Percentiles rank a stretch among this genome's conserved stretches.
Evolutionary conservation across 2,329 filamentous ascomycete genomes (phyloP).

Genomic region (Microdochium nivale): DNA sequence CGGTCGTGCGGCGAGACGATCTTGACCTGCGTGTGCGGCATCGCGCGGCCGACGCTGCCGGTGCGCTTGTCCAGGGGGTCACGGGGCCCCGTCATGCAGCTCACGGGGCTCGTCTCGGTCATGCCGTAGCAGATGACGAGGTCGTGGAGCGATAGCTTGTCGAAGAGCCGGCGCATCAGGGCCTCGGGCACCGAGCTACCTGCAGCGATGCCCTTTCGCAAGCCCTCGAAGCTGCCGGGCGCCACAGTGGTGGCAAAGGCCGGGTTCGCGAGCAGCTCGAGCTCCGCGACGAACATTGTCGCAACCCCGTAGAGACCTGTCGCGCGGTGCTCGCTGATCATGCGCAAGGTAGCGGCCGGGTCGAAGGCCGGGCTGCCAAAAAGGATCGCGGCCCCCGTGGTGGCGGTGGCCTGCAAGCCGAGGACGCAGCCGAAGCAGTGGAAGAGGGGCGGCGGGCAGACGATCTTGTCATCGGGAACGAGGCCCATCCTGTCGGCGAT

Average conservation of each 20-base stretch:
- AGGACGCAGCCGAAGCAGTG: slow-evolving; percentile 87
- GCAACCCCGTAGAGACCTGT: slow-evolving; percentile 77
- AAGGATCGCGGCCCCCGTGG: slow-evolving; percentile 67
- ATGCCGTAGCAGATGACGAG: slow-evolving; percentile 94
- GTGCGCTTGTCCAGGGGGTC: slow-evolving; percentile 69
- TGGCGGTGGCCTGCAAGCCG: slow-evolving; percentile 94
- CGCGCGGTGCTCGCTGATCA: slow-evolving; percentile 42
- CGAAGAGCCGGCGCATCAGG: slow-evolving; percentile 70
- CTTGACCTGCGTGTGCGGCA: slow-evolving; percentile 74
- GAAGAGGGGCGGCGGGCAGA: slow-evolving; percentile 80
- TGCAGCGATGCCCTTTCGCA: slow-evolving; percentile 87
- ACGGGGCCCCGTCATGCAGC: slow-evolving; percentile 71
- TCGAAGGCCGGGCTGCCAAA: slow-evolving; percentile 86
- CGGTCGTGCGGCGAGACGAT: slow-evolving; percentile 64
- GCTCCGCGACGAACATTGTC: slow-evolving; percentile 87
- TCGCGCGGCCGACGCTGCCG: slow-evolving; percentile 65
- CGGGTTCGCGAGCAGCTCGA: slow-evolving; percentile 61
- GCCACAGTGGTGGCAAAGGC: slow-evolving; percentile 14
- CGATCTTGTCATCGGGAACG: slow-evolving; percentile 63
- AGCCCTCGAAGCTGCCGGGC: slow-evolving; percentile 21
- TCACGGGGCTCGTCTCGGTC: slow-evolving; percentile 79
- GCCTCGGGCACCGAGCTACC: slow-evolving; percentile 77
- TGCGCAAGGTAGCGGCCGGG: slow-evolving; percentile 58
- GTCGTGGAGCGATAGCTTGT: slow-evolving; percentile 65
- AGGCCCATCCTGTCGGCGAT: slow-evolving; percentile 84